Base-by-base conservation (phyloP, 345 rosid genomes). In the Camelina hispida region DNA sequence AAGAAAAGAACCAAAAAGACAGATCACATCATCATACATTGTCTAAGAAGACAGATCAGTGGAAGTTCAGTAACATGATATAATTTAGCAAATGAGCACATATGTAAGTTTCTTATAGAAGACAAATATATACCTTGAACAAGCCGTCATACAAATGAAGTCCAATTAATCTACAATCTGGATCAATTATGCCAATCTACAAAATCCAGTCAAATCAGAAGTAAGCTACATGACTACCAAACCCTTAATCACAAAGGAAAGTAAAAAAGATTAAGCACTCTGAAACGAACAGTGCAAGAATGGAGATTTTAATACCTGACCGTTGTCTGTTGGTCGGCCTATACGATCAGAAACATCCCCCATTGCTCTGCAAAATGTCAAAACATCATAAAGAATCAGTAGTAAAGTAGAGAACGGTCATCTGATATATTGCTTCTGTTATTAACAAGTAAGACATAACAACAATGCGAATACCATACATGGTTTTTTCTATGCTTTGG, bases 321-420 rank as follows among this genome's bases (percentile, higher is more conserved):
- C 97, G 80, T 93, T 93, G 73, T 96, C 98, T 55, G 98, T 91
- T 23, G 98, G 97, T 62, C 96, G 95, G 66, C 97, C 97, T 63
- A 93, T 96, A 52, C 97, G 96, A 76, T 96, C 98, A 44, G 97
- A 93, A 57, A 96, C 95, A 88, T 93, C 98, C 59, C 99, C 97
- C 97, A 96, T 96, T 57, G 99, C 98, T 79, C 97, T 93, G 79
- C 66, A 81, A 13, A 53, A 43, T n/a, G 13, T 71, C 47, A 55
- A 76, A 38, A 69, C 42, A 61, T 44, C 32, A 22, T 35, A 44
- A 13, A 12, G 35, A 30, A 32, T 73, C 56, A 63, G 77, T 34
- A 17, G 62, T 65, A 64, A 18, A 44, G 71, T 52, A 52, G 48
- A 51, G 20, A 59, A 18, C 3, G 12, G 59, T 47, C 51, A 60